Evolutionary conservation across 192 early-diverging fungal genomes (phyloP).

Genomic region (Rhizophagus clarus): DNA sequence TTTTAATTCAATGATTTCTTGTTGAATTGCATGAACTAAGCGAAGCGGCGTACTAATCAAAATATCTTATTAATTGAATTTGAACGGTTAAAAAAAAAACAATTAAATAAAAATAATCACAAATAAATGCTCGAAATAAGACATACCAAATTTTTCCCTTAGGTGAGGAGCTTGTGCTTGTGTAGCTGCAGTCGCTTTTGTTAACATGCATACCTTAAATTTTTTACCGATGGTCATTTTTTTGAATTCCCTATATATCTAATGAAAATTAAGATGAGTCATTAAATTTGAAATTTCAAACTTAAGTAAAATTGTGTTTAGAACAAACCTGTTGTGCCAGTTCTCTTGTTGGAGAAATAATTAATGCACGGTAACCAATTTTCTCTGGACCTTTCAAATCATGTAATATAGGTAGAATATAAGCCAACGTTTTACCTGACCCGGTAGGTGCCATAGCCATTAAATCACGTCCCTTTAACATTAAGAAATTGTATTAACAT

Average conservation of each 20-base stretch:
- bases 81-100: neutral
- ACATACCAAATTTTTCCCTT: constrained; percentile 66
- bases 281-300: neutral
- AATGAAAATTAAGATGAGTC: constrained; percentile 24
- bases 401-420: constrained; percentile 88
- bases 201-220: constrained; percentile 81
- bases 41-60: constrained; percentile 92
- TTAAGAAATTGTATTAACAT: neutral
- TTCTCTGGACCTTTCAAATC: constrained; percentile 79
- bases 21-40: constrained; percentile 84
- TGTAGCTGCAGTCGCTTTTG: constrained; percentile 73
- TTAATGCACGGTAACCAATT: constrained; percentile 82
- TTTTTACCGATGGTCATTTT: constrained; percentile 74
- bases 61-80: constrained; percentile 65
- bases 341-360: constrained; percentile 95
- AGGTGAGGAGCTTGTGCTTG: constrained; percentile 67
- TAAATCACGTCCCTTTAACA: constrained; percentile 74
- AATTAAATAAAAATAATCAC: neutral
- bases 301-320: neutral
- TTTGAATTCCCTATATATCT: constrained; percentile 86
- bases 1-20: constrained; percentile 74
- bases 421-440: constrained; percentile 97
- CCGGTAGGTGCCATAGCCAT: constrained; percentile 98
- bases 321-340: constrained; percentile 74
- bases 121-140: neutral